phyloP scores from a whole-genome alignment of 805 yeast species.

The Starmerella stellata region DNA sequence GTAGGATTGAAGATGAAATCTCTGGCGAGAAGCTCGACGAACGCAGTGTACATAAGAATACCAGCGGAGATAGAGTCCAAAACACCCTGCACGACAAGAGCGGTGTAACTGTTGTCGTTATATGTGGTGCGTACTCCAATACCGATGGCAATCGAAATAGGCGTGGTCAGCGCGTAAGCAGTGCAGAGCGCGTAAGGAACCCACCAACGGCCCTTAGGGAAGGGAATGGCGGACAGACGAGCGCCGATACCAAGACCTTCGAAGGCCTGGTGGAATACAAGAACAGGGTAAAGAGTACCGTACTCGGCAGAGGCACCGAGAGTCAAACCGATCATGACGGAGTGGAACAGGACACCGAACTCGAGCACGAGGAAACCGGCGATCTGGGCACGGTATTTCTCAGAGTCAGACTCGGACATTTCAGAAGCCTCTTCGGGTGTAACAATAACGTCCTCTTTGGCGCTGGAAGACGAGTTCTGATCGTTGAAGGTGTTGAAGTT shows the following conservation, averaged over 20 bases:
- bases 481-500: neutral
- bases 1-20: slow-evolving; percentile 39
- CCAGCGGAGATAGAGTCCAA: slow-evolving; percentile 59
- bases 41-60: slow-evolving; percentile 49
- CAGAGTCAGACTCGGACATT: neutral
- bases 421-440: slow-evolving; percentile 4
- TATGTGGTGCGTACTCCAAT: slow-evolving; percentile 47
- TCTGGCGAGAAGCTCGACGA: slow-evolving; percentile 58
- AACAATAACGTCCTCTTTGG: neutral
- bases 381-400: slow-evolving; percentile 22
- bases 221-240: slow-evolving; percentile 40
- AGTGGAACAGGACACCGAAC: slow-evolving; percentile 58
- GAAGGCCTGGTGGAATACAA: slow-evolving; percentile 58
- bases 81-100: slow-evolving; percentile 42
- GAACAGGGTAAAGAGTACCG: slow-evolving; percentile 41
- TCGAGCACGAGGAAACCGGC: slow-evolving; percentile 41
- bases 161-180: slow-evolving; percentile 44
- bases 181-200: slow-evolving; percentile 36
- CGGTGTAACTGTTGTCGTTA: slow-evolving; percentile 35
- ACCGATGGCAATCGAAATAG: slow-evolving; percentile 56
- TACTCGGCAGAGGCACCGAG: slow-evolving; percentile 50
- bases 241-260: slow-evolving; percentile 70
- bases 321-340: slow-evolving; percentile 54
- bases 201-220: slow-evolving; percentile 32
- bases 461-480: neutral